Conservation (phyloP, 805 yeast genomes). For the Hemisphaericaspora nanyangensis region DNA sequence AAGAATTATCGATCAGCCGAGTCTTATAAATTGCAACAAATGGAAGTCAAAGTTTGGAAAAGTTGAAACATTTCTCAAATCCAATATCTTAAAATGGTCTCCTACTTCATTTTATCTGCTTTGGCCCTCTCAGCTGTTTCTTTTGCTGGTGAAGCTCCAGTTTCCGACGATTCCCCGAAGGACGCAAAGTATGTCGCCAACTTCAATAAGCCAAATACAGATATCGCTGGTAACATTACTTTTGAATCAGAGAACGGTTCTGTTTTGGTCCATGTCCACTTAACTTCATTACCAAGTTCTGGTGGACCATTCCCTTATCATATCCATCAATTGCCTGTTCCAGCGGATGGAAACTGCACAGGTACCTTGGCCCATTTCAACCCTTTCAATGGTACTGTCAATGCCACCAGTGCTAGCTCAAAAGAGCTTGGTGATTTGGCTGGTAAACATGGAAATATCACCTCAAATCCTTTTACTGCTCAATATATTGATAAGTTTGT, state of each 20-base stretch:
- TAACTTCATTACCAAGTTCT: constrained; percentile 26
- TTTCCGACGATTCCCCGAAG: constrained; percentile 25
- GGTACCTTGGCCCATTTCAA: constrained; percentile 35
- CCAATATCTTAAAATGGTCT: constrained; percentile 1
- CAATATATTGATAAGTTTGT: constrained; percentile 27
- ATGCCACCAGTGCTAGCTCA: constrained; percentile 19
- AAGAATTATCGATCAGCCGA: too few species aligned
- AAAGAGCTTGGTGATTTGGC: constrained; percentile 37
- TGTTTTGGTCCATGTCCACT: constrained; percentile 28
- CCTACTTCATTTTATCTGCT: neutral
- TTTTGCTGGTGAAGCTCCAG: constrained; percentile 22
- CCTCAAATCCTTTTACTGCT: constrained; percentile 21
- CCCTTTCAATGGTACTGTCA: constrained; percentile 32
- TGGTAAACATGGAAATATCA: constrained; percentile 35
- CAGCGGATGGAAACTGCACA: constrained; percentile 34
- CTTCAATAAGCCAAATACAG: constrained; percentile 13
- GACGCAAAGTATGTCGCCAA: constrained; percentile 25
- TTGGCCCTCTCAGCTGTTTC: constrained; percentile 4
- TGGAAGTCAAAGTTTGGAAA: too few species aligned
- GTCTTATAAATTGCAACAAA: too few species aligned
- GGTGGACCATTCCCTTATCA: constrained; percentile 42
- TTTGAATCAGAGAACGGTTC: constrained; percentile 30
- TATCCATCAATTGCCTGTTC: constrained; percentile 35
- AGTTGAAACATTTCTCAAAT: too few species aligned
- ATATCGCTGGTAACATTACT: constrained; percentile 25